These are phyloP conservation scores for Chaetoscypha palmicola DNA, from an alignment of 2,329 filamentous ascomycete species.

Conservation along the genomic window DNA sequence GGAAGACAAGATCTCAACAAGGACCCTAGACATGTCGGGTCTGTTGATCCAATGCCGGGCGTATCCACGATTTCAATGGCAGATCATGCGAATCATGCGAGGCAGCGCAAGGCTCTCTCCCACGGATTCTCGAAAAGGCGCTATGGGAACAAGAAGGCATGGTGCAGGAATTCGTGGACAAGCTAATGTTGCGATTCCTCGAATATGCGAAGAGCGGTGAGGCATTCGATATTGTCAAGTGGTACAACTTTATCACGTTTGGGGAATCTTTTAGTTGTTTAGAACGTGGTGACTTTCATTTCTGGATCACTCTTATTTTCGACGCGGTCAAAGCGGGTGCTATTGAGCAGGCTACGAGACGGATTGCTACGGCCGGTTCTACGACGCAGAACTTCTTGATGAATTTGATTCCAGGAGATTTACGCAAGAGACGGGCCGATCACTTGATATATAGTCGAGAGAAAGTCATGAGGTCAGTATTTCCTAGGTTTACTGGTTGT, in stretches of 20 bases:
- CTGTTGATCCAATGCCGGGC: slow-evolving; percentile 4
- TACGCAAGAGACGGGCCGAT: slow-evolving; percentile 4
- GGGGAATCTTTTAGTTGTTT: slow-evolving; percentile 35
- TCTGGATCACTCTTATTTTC: slow-evolving; percentile 8
- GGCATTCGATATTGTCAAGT: slow-evolving; percentile 26
- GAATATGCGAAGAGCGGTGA: slow-evolving; percentile 6
- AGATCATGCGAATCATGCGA: slow-evolving; percentile 17
- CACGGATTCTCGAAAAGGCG: slow-evolving; percentile 29
- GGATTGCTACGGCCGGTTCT: slow-evolving; percentile 2
- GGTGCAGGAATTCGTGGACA: slow-evolving; percentile 14
- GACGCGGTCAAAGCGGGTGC: slow-evolving; percentile 4
- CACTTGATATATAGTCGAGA: slow-evolving; percentile 6
- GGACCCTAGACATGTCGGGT: slow-evolving; percentile 5
- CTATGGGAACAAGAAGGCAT: slow-evolving; percentile 29
- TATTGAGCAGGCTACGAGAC: slow-evolving; percentile 1
- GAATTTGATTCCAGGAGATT: slow-evolving; percentile 4
- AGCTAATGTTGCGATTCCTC: slow-evolving; percentile 10
- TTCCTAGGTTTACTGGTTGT: not conserved
- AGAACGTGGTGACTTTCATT: slow-evolving; percentile 13
- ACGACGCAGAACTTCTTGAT: slow-evolving; percentile 1
- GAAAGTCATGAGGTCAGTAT: slow-evolving; percentile 2
- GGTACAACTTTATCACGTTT: slow-evolving; percentile 34
- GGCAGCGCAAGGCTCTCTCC: slow-evolving; percentile 23
- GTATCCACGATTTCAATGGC: slow-evolving; percentile 7
- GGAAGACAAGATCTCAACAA: slow-evolving; percentile 5